phyloP scores from a whole-genome alignment of 768 basidiomycete species.

The Pleurotus platypus region DNA sequence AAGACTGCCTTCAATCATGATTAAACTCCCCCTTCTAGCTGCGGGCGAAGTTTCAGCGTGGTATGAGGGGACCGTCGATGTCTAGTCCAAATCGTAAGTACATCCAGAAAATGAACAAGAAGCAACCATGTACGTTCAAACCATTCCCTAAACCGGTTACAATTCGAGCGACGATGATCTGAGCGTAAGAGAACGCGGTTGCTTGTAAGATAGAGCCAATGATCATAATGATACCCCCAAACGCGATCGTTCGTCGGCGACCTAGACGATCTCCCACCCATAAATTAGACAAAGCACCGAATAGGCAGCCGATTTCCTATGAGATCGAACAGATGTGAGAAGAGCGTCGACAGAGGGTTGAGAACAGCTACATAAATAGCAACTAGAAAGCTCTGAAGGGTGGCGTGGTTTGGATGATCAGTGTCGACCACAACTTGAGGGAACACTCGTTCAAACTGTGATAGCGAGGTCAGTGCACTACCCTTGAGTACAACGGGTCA shows the following conservation, averaged over 20 bases:
- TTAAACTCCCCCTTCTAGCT: conserved; percentile 42
- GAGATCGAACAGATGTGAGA: not conserved
- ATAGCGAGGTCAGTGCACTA: too few relatives aligned
- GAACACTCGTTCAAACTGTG: conserved; percentile 54
- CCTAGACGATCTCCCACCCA: conserved; percentile 47
- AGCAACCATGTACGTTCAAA: not conserved
- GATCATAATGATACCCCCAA: conserved; percentile 50
- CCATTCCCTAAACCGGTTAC: conserved; percentile 32
- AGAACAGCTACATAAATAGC: conserved; percentile 48
- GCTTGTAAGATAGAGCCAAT: conserved; percentile 50
- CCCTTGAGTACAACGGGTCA: not conserved
- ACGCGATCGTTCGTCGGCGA: conserved; percentile 43
- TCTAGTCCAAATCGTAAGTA: conserved; percentile 32
- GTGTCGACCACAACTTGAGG: conserved; percentile 45
- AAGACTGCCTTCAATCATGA: conserved; percentile 35
- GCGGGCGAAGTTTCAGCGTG: conserved; percentile 51
- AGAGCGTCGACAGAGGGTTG: not conserved
- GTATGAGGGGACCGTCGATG: conserved; percentile 49
- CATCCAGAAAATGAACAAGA: not conserved
- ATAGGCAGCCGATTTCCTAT: conserved; percentile 63
- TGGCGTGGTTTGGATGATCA: conserved; percentile 42
- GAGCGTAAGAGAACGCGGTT: conserved; percentile 37
- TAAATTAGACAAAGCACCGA: conserved; percentile 61
- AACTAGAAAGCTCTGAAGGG: conserved; percentile 56
- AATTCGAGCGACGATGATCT: conserved; percentile 46